These are phyloP conservation scores for Colletotrichum theobromicola DNA, from an alignment of 2,329 filamentous ascomycete species.

Conservation along the genomic window DNA sequence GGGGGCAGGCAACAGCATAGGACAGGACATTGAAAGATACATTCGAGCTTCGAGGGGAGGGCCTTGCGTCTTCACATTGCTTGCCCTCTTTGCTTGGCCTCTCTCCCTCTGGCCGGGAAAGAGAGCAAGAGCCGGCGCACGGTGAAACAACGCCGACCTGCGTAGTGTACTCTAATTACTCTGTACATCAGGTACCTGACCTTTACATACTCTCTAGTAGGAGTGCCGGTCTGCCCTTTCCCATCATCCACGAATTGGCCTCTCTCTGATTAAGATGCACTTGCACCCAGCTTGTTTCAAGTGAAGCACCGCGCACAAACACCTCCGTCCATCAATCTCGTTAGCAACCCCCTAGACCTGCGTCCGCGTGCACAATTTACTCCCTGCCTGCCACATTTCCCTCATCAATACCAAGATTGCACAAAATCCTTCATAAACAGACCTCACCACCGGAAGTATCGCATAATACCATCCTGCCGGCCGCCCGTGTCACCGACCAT, in stretches of 20 bases:
- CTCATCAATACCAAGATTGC: neutral
- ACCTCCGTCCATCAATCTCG: neutral
- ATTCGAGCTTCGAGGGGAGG: neutral
- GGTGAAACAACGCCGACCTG: neutral
- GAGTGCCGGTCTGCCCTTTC: neutral
- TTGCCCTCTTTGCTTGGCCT: neutral
- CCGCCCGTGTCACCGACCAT: neutral
- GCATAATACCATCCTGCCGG: neutral
- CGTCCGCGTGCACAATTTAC: neutral
- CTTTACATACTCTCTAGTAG: too few species aligned
- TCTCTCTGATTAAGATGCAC: neutral
- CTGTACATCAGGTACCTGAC: too few species aligned
- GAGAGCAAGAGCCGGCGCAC: neutral
- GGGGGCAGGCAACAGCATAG: neutral
- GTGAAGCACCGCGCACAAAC: conserved; percentile 14
- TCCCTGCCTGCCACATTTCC: neutral
- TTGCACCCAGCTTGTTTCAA: conserved; percentile 6
- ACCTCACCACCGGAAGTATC: neutral
- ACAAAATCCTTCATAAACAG: neutral
- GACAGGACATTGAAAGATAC: neutral
- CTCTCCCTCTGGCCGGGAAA: neutral
- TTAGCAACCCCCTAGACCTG: neutral
- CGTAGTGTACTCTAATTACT: too few species aligned
- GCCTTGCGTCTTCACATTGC: neutral
- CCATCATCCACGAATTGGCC: neutral